These are phyloP conservation scores for Naematelia encephala DNA, from an alignment of 768 basidiomycete genomes.

Conservation along the genomic window DNA sequence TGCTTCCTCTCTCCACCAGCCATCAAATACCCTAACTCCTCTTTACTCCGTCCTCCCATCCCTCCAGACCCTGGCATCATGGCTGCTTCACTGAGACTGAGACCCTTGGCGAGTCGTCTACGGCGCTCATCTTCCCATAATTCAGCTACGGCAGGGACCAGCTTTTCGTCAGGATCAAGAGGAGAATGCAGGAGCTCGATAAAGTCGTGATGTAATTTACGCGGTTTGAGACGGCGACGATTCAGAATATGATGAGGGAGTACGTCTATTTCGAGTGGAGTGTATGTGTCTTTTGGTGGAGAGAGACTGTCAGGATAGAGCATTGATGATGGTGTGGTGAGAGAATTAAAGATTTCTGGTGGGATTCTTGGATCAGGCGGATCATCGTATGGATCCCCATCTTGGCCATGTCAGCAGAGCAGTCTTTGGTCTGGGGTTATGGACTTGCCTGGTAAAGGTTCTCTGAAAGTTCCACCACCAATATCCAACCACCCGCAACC, in stretches of 20 bases:
- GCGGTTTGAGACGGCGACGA: slow-evolving; percentile 62
- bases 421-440: not conserved
- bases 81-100: slow-evolving; percentile 64
- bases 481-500: slow-evolving; percentile 89
- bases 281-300: slow-evolving; percentile 47
- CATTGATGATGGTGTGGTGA: slow-evolving; percentile 41
- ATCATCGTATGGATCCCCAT: slow-evolving; percentile 43
- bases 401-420: slow-evolving; percentile 14
- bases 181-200: slow-evolving; percentile 59
- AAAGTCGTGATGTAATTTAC: slow-evolving; percentile 67
- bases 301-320: slow-evolving; percentile 35
- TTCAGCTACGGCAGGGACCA: slow-evolving; percentile 84
- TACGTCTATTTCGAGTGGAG: slow-evolving; percentile 74
- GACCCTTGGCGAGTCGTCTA: slow-evolving; percentile 64
- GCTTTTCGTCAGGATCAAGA: slow-evolving; percentile 60
- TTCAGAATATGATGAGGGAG: slow-evolving; percentile 81
- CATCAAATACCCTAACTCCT: slow-evolving; percentile 41
- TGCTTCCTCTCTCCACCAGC: slow-evolving; percentile 58
- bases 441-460: slow-evolving; percentile 51
- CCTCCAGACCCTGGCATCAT: slow-evolving; percentile 68
- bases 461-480: slow-evolving; percentile 54
- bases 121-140: slow-evolving; percentile 95
- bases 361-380: slow-evolving; percentile 15
- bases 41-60: slow-evolving; percentile 33
- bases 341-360: slow-evolving; percentile 34